Base-by-base conservation (phyloP, 2,329 filamentous ascomycete species). In the Dryadomyces quercivorus region DNA sequence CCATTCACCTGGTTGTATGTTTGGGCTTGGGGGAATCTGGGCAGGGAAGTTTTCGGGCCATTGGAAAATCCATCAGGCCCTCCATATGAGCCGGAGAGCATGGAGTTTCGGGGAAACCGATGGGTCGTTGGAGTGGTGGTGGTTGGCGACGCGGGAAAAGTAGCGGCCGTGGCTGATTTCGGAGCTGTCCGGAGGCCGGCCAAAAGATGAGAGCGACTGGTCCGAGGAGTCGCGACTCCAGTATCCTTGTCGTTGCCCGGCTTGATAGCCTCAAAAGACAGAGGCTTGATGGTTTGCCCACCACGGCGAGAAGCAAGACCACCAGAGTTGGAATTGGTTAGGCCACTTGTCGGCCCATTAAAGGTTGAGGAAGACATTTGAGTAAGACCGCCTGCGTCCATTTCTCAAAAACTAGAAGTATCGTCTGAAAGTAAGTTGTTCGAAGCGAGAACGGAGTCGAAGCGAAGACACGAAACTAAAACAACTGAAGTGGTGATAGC, bases 361-460 rank as follows among this genome's bases (percentile, higher is more conserved):
- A 87, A 87, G 70, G 84, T 80, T 77, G 84, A 88, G 77, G 89
- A 92, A 75, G 89, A 88, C 92, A 97, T 97, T 81, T 94, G 90
- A 93, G 90, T 86, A 77, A 95, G 88, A 93, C 90, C 89, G 81
- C 92, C 92, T 82, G 92, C 85, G 92, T 95, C 86, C 85, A 94
- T 85, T 63, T 70, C 73, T 77, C 74, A 72, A 66, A 50, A 9
- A 13, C 26, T 42, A 16, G 40, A 16, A 34, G 31, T 51, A 53
- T 52, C 12, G 44, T 26, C 20, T 6, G 44, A 5, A 46, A 21
- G 6, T 46, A n/a, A 5, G 2, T 2, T 16, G 21, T 15, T 22
- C 22, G 49, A 49, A 56, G 46, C 8, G 49, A 50, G 45, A 31
- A 45, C n/a, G 38, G 38, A 51, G 34, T 18, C 40, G 9, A 48